Conservation (phyloP, 2,329 filamentous ascomycete genomes). For the Fusarium citri region DNA sequence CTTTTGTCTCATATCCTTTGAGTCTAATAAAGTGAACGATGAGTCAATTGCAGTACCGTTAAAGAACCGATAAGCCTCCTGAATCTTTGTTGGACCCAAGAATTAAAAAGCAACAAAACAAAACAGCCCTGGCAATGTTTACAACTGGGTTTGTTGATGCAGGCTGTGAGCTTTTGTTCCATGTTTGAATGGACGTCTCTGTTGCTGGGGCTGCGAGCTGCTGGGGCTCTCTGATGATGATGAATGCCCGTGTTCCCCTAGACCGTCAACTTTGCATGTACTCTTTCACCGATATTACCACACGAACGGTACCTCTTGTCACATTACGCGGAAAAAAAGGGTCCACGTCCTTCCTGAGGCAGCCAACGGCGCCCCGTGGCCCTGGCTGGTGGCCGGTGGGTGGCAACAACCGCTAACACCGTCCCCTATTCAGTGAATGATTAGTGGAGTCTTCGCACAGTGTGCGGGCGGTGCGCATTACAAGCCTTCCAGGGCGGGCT, state of each 20-base stretch:
- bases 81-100: slow-evolving; percentile 13
- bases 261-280: slow-evolving; percentile 31
- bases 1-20: background rate
- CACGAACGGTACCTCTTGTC: slow-evolving; percentile 29
- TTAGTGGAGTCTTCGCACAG: slow-evolving; percentile 38
- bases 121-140: slow-evolving; percentile 3
- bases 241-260: slow-evolving; percentile 32
- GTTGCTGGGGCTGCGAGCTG: slow-evolving; percentile 41
- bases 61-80: slow-evolving; percentile 10
- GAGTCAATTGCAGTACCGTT: background rate
- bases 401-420: slow-evolving; percentile 44
- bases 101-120: slow-evolving; percentile 11
- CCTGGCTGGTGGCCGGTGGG: slow-evolving; percentile 37
- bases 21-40: background rate
- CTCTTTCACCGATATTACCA: slow-evolving; percentile 26
- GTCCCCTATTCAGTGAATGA: slow-evolving; percentile 40
- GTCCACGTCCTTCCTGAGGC: slow-evolving; percentile 42
- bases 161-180: slow-evolving; percentile 26
- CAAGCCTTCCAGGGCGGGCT: slow-evolving; percentile 17
- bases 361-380: slow-evolving; percentile 39
- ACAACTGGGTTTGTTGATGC: background rate
- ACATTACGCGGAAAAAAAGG: slow-evolving; percentile 28
- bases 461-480: slow-evolving; percentile 29
- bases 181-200: slow-evolving; percentile 25
- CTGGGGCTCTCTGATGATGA: slow-evolving; percentile 31